These are phyloP conservation scores for Penicillium argentinense DNA, from an alignment of 495 filamentous ascomycete genomes.

Conservation along the genomic window DNA sequence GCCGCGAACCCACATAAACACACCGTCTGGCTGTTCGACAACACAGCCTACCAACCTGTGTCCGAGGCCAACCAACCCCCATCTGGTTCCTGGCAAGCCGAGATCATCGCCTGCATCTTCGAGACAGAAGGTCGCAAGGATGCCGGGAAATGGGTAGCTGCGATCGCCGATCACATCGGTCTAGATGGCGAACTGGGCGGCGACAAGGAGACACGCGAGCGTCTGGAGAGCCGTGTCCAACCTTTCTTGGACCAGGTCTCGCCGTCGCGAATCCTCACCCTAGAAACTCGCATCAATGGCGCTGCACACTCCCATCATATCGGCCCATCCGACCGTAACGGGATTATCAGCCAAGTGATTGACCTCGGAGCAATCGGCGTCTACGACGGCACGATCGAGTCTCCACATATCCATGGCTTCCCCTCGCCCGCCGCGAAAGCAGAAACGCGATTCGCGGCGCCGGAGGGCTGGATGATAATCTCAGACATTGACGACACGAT, in stretches of 20 bases:
- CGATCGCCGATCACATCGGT: conserved; percentile 69
- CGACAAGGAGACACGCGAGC: conserved; percentile 56
- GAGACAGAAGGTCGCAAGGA: conserved; percentile 63
- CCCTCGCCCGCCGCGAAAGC: conserved; percentile 48
- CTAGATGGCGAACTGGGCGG: conserved; percentile 59
- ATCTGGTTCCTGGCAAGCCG: conserved; percentile 63
- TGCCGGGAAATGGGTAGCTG: conserved; percentile 63
- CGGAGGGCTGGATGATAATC: conserved; percentile 83
- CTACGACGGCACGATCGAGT: conserved; percentile 28
- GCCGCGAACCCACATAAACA: conserved; percentile 52
- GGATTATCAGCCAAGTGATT: conserved; percentile 63
- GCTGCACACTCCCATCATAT: conserved; percentile 50
- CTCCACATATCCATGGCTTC: conserved; percentile 37
- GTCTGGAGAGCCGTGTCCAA: conserved; percentile 66
- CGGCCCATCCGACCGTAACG: conserved; percentile 68
- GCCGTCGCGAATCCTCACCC: conserved; percentile 62
- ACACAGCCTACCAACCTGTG: conserved; percentile 68
- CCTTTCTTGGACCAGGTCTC: conserved; percentile 76
- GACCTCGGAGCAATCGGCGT: conserved; percentile 32
- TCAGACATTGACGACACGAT: conserved; percentile 97
- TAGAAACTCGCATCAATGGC: conserved; percentile 51
- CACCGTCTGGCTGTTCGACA: conserved; percentile 87
- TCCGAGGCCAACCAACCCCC: conserved; percentile 21
- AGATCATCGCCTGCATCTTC: conserved; percentile 81
- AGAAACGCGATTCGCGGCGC: conserved; percentile 70